Conservation (phyloP, 495 filamentous ascomycete species). For the Extremus antarcticus region DNA sequence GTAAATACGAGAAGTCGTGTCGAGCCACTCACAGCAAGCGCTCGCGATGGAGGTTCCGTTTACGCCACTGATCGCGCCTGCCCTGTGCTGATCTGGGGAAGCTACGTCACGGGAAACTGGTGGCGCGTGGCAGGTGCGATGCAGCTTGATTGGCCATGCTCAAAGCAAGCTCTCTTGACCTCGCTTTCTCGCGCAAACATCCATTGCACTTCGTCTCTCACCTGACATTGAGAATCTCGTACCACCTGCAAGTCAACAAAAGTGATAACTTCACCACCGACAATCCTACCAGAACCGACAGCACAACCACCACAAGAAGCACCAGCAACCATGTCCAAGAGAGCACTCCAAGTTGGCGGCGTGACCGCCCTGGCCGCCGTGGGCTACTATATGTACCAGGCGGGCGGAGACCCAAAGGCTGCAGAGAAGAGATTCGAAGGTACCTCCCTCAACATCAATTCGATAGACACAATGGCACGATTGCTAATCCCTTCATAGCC, state of each 20-base stretch:
- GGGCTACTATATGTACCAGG: conserved; percentile 86
- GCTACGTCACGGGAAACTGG: background rate
- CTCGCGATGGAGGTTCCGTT: too few species aligned
- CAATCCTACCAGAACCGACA: background rate
- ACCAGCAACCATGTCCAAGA: conserved; percentile 20
- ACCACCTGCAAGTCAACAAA: too few species aligned
- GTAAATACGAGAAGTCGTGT: too few species aligned
- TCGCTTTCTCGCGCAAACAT: background rate
- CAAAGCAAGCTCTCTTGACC: background rate
- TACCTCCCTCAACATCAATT: conserved; percentile 36
- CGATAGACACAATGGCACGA: too few species aligned
- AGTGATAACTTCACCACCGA: background rate
- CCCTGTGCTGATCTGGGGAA: background rate
- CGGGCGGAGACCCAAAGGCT: conserved; percentile 69
- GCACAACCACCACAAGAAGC: too few species aligned
- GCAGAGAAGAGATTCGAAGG: conserved; percentile 77
- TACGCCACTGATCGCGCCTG: background rate
- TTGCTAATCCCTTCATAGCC: conserved; percentile 34
- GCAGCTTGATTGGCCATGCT: background rate
- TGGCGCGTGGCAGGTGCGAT: background rate
- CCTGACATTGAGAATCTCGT: background rate
- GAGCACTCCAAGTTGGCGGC: conserved; percentile 30
- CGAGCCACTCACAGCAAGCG: too few species aligned
- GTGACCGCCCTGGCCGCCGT: conserved; percentile 52
- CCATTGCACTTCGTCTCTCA: background rate